Conservation (phyloP, 164 flowering plant species). For the Nelumbo lutea region DNA sequence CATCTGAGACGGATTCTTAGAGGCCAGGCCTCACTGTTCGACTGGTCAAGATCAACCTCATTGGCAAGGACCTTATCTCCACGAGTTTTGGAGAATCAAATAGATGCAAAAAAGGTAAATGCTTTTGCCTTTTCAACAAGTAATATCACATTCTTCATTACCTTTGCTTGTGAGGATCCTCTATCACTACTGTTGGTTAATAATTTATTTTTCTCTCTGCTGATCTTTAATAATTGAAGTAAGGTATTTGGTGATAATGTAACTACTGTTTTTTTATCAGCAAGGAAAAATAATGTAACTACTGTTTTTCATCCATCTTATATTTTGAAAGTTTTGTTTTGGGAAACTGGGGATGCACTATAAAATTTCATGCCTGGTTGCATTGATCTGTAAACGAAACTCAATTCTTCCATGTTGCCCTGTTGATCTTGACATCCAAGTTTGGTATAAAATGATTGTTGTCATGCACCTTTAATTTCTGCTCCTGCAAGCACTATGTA, state of each 20-base stretch:
- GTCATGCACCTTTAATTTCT: not conserved
- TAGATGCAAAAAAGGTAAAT: slow-evolving; percentile 95
- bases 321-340: not conserved
- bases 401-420: no score
- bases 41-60: slow-evolving; percentile 94
- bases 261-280: not conserved
- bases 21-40: slow-evolving; percentile 95
- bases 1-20: slow-evolving; percentile 91
- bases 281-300: not conserved
- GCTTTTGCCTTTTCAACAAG: not conserved
- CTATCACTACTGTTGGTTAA: not conserved
- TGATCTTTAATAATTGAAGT: not conserved
- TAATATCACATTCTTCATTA: not conserved
- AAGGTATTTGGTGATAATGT: not conserved
- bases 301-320: not conserved
- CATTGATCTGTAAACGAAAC: not conserved
- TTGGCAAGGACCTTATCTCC: slow-evolving; percentile 95
- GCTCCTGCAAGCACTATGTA: not conserved
- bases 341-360: not conserved
- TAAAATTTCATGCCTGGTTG: not conserved
- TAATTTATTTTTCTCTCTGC: not conserved
- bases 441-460: not conserved
- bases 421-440: no score
- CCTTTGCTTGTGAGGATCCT: not conserved
- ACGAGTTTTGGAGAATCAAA: slow-evolving; percentile 91